phyloP scores from a whole-genome alignment of 495 filamentous ascomycete genomes.

The Saxophila tyrrhenica region DNA sequence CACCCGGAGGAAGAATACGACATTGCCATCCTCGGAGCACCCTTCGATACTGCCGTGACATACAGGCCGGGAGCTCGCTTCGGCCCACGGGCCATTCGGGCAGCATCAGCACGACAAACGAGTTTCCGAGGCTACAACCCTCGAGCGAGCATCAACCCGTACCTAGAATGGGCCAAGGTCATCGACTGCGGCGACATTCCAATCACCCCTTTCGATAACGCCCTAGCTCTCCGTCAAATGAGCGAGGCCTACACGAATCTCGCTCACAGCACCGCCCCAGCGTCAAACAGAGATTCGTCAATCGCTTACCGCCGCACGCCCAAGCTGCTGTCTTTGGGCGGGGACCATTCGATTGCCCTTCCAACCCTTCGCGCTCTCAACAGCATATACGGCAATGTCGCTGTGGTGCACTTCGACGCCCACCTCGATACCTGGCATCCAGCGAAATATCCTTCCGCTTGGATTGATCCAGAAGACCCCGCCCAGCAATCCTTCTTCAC shows the following conservation, averaged over 20 bases:
- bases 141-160: slow-evolving; percentile 66
- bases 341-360: slow-evolving; percentile 70
- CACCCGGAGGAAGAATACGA: slow-evolving; percentile 56
- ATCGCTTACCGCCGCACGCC: slow-evolving; percentile 40
- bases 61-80: slow-evolving; percentile 76
- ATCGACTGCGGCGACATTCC: slow-evolving; percentile 78
- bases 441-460: slow-evolving; percentile 61
- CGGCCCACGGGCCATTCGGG: slow-evolving; percentile 70
- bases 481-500: slow-evolving; percentile 62
- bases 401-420: slow-evolving; percentile 77
- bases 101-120: slow-evolving; percentile 62
- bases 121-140: slow-evolving; percentile 66
- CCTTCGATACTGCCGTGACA: slow-evolving; percentile 72
- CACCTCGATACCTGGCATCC: slow-evolving; percentile 72
- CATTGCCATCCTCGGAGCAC: slow-evolving; percentile 70
- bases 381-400: slow-evolving; percentile 56
- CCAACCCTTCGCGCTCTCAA: slow-evolving; percentile 63
- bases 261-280: slow-evolving; percentile 37
- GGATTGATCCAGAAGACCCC: slow-evolving; percentile 38
- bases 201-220: slow-evolving; percentile 69
- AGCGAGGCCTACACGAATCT: slow-evolving; percentile 60
- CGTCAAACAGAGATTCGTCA: slow-evolving; percentile 25
- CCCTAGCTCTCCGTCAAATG: slow-evolving; percentile 64
- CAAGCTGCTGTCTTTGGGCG: slow-evolving; percentile 67
- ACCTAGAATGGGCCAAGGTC: slow-evolving; percentile 58